Percentiles rank a stretch among this genome's conserved stretches.
phyloP scores from a whole-genome alignment of 2,329 filamentous ascomycete genomes.

The Cadophora sp. region DNA sequence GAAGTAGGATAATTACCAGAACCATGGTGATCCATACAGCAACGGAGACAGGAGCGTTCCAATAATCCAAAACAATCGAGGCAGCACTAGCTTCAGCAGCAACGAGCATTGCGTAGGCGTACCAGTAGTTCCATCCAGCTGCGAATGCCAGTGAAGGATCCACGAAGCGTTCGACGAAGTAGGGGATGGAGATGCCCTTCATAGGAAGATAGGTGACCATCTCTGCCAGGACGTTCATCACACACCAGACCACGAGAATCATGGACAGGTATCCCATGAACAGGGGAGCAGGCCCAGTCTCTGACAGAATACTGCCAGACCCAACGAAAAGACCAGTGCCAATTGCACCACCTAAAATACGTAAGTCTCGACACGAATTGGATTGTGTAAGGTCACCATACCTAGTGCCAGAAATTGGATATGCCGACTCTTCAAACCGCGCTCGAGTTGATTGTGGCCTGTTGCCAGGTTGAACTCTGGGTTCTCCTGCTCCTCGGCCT shows the following conservation, averaged over 20 bases:
- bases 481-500: conserved; percentile 30
- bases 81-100: conserved; percentile 65
- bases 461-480: conserved; percentile 48
- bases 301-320: conserved; percentile 61
- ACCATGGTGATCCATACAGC: conserved; percentile 27
- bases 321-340: conserved; percentile 71
- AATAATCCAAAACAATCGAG: conserved; percentile 65
- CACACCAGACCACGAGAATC: conserved; percentile 59
- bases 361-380: conserved; percentile 18
- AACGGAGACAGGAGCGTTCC: conserved; percentile 58
- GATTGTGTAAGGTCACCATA: conserved; percentile 28
- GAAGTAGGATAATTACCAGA: conserved; percentile 18
- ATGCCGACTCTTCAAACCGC: conserved; percentile 64
- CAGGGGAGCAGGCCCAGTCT: conserved; percentile 68
- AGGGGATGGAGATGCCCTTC: conserved; percentile 62
- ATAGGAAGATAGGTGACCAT: conserved; percentile 62
- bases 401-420: conserved; percentile 66
- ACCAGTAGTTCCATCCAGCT: conserved; percentile 49
- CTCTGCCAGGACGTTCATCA: conserved; percentile 62
- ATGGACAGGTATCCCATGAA: conserved; percentile 71
- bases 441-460: conserved; percentile 53
- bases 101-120: conserved; percentile 57
- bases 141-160: conserved; percentile 45
- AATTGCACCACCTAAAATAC: conserved; percentile 56
- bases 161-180: conserved; percentile 62